These are phyloP conservation scores for Rhizopus stolonifer DNA, from an alignment of 371 early-diverging fungal species.

Conservation along the genomic window DNA sequence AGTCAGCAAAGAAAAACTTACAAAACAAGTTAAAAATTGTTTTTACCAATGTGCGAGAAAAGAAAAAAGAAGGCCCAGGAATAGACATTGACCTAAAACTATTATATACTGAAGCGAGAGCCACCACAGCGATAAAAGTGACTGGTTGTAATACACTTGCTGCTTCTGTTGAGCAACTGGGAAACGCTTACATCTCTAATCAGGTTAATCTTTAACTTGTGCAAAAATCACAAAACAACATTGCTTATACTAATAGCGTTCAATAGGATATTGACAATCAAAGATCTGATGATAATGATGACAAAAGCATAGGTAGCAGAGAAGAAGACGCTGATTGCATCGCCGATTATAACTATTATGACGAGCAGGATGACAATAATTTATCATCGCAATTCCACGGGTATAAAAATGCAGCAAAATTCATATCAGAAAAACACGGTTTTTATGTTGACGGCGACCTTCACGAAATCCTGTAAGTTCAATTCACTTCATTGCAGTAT, in stretches of 20 bases:
- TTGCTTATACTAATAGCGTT: too few relatives aligned
- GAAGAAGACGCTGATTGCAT: constrained; percentile 9
- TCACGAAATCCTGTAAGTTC: constrained; percentile 11
- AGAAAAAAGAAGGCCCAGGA: constrained; percentile 18
- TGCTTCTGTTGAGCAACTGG: constrained; percentile 7
- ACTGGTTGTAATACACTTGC: not conserved
- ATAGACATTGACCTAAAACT: constrained; percentile 2
- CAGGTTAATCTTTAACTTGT: too few relatives aligned
- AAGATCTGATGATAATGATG: constrained; percentile 8
- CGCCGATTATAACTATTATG: constrained; percentile 2
- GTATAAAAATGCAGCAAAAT: constrained; percentile 12
- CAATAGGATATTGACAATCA: not conserved
- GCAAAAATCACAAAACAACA: too few relatives aligned
- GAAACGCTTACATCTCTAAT: not conserved
- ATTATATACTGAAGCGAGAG: constrained; percentile 13
- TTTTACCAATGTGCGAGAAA: constrained; percentile 3
- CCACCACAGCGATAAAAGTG: not conserved
- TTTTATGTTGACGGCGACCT: constrained; percentile 11
- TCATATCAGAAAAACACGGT: constrained; percentile 6
- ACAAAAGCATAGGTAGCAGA: constrained; percentile 7
- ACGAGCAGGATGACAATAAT: not conserved
- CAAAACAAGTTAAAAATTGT: constrained; percentile 16
- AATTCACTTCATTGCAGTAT: constrained; percentile 1
- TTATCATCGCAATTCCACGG: constrained; percentile 3
- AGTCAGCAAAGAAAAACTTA: constrained; percentile 14